Conservation (phyloP, 1,284 basidiomycete genomes). For the Irpex sp. region DNA sequence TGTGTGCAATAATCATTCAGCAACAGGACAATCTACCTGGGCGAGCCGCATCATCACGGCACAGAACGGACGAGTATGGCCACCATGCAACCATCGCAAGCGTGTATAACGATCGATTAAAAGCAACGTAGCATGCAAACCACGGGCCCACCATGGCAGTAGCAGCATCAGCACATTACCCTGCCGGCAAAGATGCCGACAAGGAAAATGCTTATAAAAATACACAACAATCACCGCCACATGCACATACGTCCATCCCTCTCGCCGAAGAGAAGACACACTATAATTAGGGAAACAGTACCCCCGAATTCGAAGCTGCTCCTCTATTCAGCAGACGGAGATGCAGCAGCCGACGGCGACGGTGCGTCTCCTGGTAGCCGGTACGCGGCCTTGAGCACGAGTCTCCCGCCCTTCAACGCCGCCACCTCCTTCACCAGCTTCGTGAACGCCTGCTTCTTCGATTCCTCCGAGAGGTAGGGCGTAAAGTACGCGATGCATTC, state of each 20-base stretch:
- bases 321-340: not conserved
- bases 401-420: slow-evolving; percentile 57
- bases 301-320: no score
- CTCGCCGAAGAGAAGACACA: not conserved
- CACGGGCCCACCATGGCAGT: not conserved
- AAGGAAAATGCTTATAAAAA: not conserved
- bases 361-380: slow-evolving; percentile 17
- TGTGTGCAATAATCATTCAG: no score
- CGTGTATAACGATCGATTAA: not conserved
- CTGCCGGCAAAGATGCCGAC: no score
- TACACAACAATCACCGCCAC: not conserved
- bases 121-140: not conserved
- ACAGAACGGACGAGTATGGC: not conserved
- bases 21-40: no score
- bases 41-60: no score
- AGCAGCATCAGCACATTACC: no score
- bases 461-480: slow-evolving; percentile 62
- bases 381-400: slow-evolving; percentile 55
- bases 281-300: not conserved
- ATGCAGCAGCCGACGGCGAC: slow-evolving; percentile 14
- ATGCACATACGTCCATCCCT: not conserved
- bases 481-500: slow-evolving; percentile 79
- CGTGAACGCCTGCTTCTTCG: slow-evolving; percentile 72
- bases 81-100: not conserved
- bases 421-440: slow-evolving; percentile 74